Percentiles rank a stretch among this genome's conserved stretches.
Conservation (phyloP, 2,329 filamentous ascomycete species). For the Calonectria pauciramosa region DNA sequence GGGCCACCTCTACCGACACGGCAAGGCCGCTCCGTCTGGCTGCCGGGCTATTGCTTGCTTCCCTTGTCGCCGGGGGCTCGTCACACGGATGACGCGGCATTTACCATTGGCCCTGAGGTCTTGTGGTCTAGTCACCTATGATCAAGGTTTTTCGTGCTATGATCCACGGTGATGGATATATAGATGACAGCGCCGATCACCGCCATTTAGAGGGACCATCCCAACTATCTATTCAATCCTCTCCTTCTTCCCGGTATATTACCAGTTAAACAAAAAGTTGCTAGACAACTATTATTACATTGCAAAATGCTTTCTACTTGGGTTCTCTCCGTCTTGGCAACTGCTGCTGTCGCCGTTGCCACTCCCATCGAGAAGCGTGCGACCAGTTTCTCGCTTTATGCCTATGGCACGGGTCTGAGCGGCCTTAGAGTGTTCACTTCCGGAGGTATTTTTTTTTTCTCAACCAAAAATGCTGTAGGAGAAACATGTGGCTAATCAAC, state of each 20-base stretch:
- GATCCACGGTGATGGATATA: neutral
- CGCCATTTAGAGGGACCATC: neutral
- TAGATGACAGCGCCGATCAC: neutral
- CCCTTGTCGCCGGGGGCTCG: neutral
- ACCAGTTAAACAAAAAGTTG: neutral
- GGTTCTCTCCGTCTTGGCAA: neutral
- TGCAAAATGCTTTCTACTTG: neutral
- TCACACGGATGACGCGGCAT: constrained; percentile 6
- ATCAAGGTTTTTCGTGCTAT: neutral
- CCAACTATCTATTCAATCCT: neutral
- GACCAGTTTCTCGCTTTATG: constrained; percentile 8
- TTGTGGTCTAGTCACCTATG: neutral
- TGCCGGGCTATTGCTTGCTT: neutral
- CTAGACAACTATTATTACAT: neutral
- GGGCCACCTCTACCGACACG: constrained; percentile 4
- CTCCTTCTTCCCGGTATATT: neutral
- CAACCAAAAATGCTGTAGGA: neutral
- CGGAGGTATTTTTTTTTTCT: neutral
- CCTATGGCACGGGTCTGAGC: constrained; percentile 8
- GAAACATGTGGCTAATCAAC: neutral
- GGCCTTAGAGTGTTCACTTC: constrained; percentile 8
- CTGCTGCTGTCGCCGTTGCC: neutral
- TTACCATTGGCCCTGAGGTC: neutral
- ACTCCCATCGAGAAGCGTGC: neutral
- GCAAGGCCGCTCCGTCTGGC: neutral